phyloP scores from a whole-genome alignment of 2,329 filamentous ascomycete species.

The Ophiostoma fasciatum region DNA sequence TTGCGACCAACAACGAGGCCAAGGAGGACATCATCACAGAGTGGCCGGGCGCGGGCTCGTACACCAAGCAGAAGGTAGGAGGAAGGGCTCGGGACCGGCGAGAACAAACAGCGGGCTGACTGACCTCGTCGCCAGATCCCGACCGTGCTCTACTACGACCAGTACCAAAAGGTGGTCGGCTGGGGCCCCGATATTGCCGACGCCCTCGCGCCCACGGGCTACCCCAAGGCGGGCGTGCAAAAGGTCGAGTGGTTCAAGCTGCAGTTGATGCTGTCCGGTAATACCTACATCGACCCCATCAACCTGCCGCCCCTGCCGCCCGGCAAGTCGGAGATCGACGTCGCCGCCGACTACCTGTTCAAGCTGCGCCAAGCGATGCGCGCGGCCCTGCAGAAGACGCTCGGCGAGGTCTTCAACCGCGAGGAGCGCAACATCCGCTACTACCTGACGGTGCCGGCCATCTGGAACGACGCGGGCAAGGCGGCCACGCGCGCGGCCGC shows the following conservation, averaged over 20 bases:
- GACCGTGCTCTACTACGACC: conserved; percentile 98
- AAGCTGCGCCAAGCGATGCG: conserved; percentile 96
- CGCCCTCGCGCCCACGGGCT: conserved; percentile 88
- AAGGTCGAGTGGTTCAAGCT: conserved; percentile 99
- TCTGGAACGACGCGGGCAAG: conserved; percentile 98
- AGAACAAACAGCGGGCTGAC: background rate
- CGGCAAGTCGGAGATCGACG: conserved; percentile 97
- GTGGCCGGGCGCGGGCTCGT: conserved; percentile 94
- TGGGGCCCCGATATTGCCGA: conserved; percentile 98
- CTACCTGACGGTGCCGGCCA: conserved; percentile 95
- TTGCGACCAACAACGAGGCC: conserved; percentile 92
- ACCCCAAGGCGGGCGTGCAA: conserved; percentile 93
- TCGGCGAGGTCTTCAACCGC: conserved; percentile 93
- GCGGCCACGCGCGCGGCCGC: conserved; percentile 90
- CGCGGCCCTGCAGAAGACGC: conserved; percentile 84
- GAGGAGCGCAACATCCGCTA: conserved; percentile 97
- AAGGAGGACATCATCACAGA: conserved; percentile 99
- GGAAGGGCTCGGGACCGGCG: background rate
- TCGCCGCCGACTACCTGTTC: conserved; percentile 98
- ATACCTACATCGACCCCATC: conserved; percentile 98
- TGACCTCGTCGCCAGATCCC: conserved; percentile 53
- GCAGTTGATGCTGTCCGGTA: conserved; percentile 95
- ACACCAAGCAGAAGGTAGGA: conserved; percentile 91
- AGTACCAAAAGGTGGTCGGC: conserved; percentile 98
- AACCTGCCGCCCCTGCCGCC: conserved; percentile 94